Base-by-base conservation (phyloP, 2,329 filamentous ascomycete species). In the Pseudogymnoascus verrucosus region DNA sequence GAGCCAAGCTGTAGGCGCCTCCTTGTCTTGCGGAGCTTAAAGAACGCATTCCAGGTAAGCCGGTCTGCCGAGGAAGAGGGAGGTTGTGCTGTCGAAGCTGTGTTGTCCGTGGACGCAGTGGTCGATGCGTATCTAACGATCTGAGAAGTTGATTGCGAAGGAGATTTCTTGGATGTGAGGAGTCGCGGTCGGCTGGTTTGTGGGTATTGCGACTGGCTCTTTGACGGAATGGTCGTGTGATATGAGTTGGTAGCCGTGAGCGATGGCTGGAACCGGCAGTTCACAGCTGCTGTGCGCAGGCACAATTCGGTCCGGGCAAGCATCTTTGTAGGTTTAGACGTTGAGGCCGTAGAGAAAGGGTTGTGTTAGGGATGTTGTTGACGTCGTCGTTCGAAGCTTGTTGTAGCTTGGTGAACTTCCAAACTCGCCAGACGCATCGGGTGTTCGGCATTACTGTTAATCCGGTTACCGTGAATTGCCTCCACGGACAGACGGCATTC, bases 21-120 rank as follows among this genome's bases (percentile, higher is more conserved):
- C 63, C 93, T 90, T 65, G 87, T 89, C 71, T 91, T 89, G 72
- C 93, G 91, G 65, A 98, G 87, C 74, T 86, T 85, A 81, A 98
- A 96, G 81, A 96, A 98, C 62, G 86, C 87, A 79, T 97, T 89
- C 93, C 93, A 98, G 77, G 91, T 85, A 44, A 93, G 67, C 60
- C 66, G 63, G 23, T 69, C 67, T 2, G 63, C 60, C 23, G 28
- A 34, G 40, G 31, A 31, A n/a, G 42, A 3, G 7, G 63, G 11
- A 11, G 66, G 37, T 28, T 61, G 28, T 28, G 37, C 42, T 31
- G 37, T 62, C 62, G 61, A 61, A 36, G 62, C 34, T 54, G 67
- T 44, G 36, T 54, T 61, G 8, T 28, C 36, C 44, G 63, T 37
- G 2, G 65, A 59, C 12, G 66, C 31, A 54, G 57, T 63, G 11